These are phyloP conservation scores for Lactarius evosmus DNA, from an alignment of 768 basidiomycete genomes.

Conservation along the genomic window DNA sequence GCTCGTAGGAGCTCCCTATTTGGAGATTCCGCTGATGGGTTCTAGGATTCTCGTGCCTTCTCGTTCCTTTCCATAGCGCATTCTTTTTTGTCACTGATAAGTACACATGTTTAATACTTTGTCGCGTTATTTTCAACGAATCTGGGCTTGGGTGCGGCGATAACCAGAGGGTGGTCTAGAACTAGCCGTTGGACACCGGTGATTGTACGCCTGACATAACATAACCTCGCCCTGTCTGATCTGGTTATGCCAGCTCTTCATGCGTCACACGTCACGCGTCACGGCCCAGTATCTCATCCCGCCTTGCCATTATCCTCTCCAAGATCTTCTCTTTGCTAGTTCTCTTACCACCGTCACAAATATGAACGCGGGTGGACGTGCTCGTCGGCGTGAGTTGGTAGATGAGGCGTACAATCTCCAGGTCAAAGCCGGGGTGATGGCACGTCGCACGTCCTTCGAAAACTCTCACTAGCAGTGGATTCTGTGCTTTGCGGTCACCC, in stretches of 20 bases:
- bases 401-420: conserved; percentile 59
- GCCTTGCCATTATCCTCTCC: not conserved
- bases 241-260: not conserved
- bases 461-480: not conserved
- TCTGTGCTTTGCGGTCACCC: not conserved
- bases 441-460: conserved; percentile 11
- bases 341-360: no score
- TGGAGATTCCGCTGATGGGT: not conserved
- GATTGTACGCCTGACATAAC: conserved; percentile 26
- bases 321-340: not conserved
- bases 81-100: not conserved
- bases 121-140: conserved; percentile 39
- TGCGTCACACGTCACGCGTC: conserved; percentile 32
- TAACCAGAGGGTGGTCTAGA: conserved; percentile 34
- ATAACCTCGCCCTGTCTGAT: not conserved
- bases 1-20: not conserved
- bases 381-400: conserved; percentile 50
- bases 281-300: conserved; percentile 16
- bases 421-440: conserved; percentile 46
- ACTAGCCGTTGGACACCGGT: conserved; percentile 37
- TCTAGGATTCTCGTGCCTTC: conserved; percentile 12
- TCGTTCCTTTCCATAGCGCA: not conserved
- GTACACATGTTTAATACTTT: conserved; percentile 32
- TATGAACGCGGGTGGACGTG: conserved; percentile 27
- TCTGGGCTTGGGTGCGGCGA: conserved; percentile 38